phyloP scores from a whole-genome alignment of 768 basidiomycete genomes.

The Russula foetens region DNA sequence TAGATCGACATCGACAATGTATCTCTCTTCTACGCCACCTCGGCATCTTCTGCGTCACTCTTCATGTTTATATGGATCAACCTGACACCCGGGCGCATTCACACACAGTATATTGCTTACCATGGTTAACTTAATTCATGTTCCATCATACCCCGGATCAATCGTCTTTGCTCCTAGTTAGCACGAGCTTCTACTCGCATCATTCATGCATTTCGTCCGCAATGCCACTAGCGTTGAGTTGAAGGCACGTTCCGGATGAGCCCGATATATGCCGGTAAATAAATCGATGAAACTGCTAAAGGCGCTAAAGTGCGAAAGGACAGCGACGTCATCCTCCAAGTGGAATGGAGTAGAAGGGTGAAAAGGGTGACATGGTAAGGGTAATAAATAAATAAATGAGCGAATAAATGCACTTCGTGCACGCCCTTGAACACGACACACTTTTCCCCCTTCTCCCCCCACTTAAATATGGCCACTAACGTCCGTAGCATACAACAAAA shows the following conservation, averaged over 20 bases:
- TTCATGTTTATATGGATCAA: conserved; percentile 12
- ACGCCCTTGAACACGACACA: conserved; percentile 1
- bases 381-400: too few species aligned
- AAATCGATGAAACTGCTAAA: not conserved
- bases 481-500: conserved; percentile 52
- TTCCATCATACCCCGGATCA: conserved; percentile 7
- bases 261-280: not conserved
- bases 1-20: conserved; percentile 1
- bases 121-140: conserved; percentile 16
- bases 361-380: not conserved
- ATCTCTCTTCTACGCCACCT: not conserved
- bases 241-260: not conserved
- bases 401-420: not conserved
- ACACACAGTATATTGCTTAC: conserved; percentile 11
- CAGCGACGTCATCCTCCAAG: conserved; percentile 15
- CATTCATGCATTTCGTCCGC: not conserved
- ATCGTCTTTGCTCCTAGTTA: not conserved
- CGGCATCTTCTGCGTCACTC: not conserved
- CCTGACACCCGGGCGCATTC: conserved; percentile 9
- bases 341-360: not conserved
- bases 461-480: conserved; percentile 32
- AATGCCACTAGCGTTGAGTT: not conserved
- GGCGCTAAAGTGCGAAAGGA: not conserved
- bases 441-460: conserved; percentile 10
- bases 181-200: not conserved